phyloP scores from a whole-genome alignment of 768 basidiomycete species.

The Phaeolepiota aurea region DNA sequence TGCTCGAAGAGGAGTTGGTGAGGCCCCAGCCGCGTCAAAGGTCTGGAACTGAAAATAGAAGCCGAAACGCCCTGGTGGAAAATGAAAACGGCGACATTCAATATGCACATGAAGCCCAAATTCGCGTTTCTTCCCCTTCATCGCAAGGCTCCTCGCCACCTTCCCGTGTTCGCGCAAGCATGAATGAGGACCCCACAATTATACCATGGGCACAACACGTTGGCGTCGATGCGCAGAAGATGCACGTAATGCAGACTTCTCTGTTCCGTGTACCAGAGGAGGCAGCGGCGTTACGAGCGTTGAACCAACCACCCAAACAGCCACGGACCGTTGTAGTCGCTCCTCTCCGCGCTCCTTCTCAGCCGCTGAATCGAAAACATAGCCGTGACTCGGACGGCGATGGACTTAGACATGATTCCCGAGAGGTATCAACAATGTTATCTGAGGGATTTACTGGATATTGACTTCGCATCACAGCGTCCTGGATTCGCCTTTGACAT shows the following conservation, averaged over 20 bases:
- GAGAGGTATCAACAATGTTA: constrained; percentile 43
- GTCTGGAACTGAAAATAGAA: constrained; percentile 11
- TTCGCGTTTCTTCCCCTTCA: constrained; percentile 22
- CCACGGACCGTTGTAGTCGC: constrained; percentile 19
- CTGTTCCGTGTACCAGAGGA: constrained; percentile 76
- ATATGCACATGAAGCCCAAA: constrained; percentile 34
- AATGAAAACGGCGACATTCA: constrained; percentile 45
- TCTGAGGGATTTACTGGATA: background rate
- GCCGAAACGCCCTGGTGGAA: constrained; percentile 41
- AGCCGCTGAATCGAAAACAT: constrained; percentile 53
- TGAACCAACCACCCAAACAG: constrained; percentile 29
- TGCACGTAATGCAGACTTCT: constrained; percentile 91
- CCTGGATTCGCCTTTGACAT: constrained; percentile 73
- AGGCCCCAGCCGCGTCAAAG: constrained; percentile 15
- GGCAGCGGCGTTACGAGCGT: constrained; percentile 51
- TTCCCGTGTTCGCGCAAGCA: constrained; percentile 16
- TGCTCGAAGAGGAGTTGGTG: constrained; percentile 43
- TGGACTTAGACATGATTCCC: constrained; percentile 46
- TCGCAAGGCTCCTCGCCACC: constrained; percentile 26
- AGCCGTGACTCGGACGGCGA: constrained; percentile 76
- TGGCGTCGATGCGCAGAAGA: constrained; percentile 78
- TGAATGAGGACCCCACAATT: constrained; percentile 34
- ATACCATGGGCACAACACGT: constrained; percentile 67
- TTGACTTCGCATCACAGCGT: constrained; percentile 40
- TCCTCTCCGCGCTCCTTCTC: constrained; percentile 26